These are phyloP conservation scores for Porogramme epimiltina DNA, from an alignment of 1,284 basidiomycete genomes.

Conservation along the genomic window DNA sequence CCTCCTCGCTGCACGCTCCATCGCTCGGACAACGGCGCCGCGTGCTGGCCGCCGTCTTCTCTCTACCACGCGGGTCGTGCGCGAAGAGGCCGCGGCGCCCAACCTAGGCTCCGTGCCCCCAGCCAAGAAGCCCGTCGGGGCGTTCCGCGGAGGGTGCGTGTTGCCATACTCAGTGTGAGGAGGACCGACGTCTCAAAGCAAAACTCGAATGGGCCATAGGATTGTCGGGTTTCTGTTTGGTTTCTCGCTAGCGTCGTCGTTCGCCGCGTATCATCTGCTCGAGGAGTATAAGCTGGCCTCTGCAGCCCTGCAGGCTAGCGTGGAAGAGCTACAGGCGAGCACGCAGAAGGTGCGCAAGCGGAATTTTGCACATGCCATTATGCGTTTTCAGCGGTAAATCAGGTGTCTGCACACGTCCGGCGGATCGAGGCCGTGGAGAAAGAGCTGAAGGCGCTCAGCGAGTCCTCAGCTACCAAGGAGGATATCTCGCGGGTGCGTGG, in stretches of 20 bases:
- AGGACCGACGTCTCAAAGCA: neutral
- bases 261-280: conserved; percentile 85
- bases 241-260: conserved; percentile 82
- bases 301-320: conserved; percentile 80
- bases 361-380: neutral
- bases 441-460: conserved; percentile 78
- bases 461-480: conserved; percentile 71
- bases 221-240: conserved; percentile 89
- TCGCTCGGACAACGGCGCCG: conserved; percentile 30
- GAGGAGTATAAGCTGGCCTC: conserved; percentile 91
- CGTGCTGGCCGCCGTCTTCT: conserved; percentile 30
- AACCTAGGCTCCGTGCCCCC: conserved; percentile 58
- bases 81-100: conserved; percentile 45
- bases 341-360: conserved; percentile 70
- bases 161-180: neutral
- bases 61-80: conserved; percentile 40
- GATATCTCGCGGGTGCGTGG: conserved; percentile 74
- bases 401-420: conserved; percentile 85
- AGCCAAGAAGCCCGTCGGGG: conserved; percentile 81
- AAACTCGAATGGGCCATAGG: conserved; percentile 40
- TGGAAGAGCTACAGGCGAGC: conserved; percentile 83
- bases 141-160: conserved; percentile 81
- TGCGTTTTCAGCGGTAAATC: neutral
- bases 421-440: conserved; percentile 89
- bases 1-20: conserved; percentile 37